phyloP scores from a whole-genome alignment of 257 asterid species.

The Lavandula angustifolia region DNA sequence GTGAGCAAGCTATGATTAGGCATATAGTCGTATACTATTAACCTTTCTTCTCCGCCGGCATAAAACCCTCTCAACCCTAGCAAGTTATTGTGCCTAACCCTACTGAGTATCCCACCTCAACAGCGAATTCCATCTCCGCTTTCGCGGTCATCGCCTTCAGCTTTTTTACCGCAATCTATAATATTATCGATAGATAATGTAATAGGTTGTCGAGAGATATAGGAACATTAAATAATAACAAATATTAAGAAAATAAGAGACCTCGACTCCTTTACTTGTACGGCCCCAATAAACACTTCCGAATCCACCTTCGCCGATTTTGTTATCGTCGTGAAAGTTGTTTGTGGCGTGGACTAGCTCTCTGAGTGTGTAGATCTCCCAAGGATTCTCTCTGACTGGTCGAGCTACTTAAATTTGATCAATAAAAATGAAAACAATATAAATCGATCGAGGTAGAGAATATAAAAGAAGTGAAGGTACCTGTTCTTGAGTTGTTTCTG shows the following conservation, averaged over 20 bases:
- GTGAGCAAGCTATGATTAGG: conserved; percentile 75
- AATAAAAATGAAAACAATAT: not conserved
- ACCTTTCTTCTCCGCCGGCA: conserved; percentile 77
- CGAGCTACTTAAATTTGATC: conserved; percentile 26
- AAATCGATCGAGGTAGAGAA: no score
- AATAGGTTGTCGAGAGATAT: no score
- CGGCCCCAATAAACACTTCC: conserved; percentile 90
- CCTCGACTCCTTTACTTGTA: conserved; percentile 77
- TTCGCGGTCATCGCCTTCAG: conserved; percentile 71
- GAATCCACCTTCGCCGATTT: conserved; percentile 87
- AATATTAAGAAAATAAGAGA: not conserved
- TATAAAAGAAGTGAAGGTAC: conserved; percentile 15
- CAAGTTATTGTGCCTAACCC: conserved; percentile 74
- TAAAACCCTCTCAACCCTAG: conserved; percentile 73
- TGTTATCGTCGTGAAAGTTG: conserved; percentile 67
- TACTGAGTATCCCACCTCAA: conserved; percentile 80
- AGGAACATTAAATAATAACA: no score
- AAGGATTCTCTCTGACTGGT: conserved; percentile 50
- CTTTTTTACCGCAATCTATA: conserved; percentile 75
- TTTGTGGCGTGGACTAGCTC: conserved; percentile 72
- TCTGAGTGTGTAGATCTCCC: conserved; percentile 71
- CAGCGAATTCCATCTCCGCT: conserved; percentile 85
- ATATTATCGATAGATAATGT: not conserved
- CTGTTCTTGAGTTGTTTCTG: conserved; percentile 33
- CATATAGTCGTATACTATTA: conserved; percentile 80